Conservation (phyloP, 2,329 filamentous ascomycete species). For the Grosmannia serpens region DNA sequence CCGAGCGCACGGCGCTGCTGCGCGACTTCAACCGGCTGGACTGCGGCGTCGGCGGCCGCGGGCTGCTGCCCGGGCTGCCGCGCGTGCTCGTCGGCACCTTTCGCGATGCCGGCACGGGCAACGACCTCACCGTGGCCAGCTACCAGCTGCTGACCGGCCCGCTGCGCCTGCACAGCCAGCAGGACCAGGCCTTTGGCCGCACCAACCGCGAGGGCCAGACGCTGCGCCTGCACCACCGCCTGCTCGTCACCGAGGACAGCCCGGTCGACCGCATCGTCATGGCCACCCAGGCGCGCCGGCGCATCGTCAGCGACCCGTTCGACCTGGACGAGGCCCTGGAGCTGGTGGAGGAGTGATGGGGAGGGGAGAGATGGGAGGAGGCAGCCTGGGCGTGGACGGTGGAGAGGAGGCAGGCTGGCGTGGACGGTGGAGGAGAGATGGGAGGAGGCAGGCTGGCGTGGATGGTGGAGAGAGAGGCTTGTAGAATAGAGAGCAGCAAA, state of each 20-base stretch:
- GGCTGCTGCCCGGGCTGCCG: background rate
- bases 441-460: too few relatives aligned
- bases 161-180: conserved; percentile 12
- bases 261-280: conserved; percentile 13
- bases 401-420: too few relatives aligned
- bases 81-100: conserved; percentile 12
- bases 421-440: too few relatives aligned
- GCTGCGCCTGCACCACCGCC: conserved; percentile 11
- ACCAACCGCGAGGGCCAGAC: conserved; percentile 15
- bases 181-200: conserved; percentile 14
- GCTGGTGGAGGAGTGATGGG: background rate
- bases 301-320: conserved; percentile 12
- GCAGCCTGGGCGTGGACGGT: too few relatives aligned
- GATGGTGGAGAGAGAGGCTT: too few relatives aligned
- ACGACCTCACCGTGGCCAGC: conserved; percentile 12
- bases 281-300: conserved; percentile 12
- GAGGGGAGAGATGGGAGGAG: background rate
- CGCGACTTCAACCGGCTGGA: conserved; percentile 10
- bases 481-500: too few relatives aligned
- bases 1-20: conserved; percentile 11
- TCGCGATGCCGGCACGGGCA: conserved; percentile 13
- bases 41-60: too few relatives aligned
- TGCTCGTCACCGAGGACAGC: conserved; percentile 14
- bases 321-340: conserved; percentile 6
- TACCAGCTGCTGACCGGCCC: conserved; percentile 15